Evolutionary conservation across 2,329 filamentous ascomycete genomes (phyloP).

Genomic region (Pseudocercospora musae): DNA sequence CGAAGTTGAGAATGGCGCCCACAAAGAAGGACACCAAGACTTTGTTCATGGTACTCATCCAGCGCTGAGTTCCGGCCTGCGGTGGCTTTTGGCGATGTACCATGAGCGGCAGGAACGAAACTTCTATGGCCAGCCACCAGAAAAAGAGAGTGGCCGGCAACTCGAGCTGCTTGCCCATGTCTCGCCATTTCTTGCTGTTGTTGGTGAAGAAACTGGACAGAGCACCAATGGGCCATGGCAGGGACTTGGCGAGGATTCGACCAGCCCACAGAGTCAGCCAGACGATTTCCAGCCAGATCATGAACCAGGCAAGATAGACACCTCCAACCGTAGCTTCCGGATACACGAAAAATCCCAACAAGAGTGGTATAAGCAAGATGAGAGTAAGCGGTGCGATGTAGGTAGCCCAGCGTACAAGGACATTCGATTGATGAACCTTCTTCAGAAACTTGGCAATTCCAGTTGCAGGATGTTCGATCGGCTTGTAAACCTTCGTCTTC

Average conservation of each 20-base stretch:
- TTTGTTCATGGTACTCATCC: slow-evolving; percentile 80
- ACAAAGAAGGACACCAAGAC: slow-evolving; percentile 84
- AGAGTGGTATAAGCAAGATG: slow-evolving; percentile 64
- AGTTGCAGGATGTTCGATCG: slow-evolving; percentile 60
- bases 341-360: slow-evolving; percentile 61
- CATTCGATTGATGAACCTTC: slow-evolving; percentile 61
- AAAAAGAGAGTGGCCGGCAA: slow-evolving; percentile 82
- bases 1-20: slow-evolving; percentile 72
- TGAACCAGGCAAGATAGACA: slow-evolving; percentile 82
- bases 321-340: slow-evolving; percentile 61
- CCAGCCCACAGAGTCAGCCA: slow-evolving; percentile 89
- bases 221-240: slow-evolving; percentile 60
- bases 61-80: slow-evolving; percentile 50
- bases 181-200: slow-evolving; percentile 88
- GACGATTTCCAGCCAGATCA: slow-evolving; percentile 89
- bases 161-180: slow-evolving; percentile 81
- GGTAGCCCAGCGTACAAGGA: slow-evolving; percentile 65
- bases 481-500: slow-evolving; percentile 61
- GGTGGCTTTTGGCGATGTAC: slow-evolving; percentile 58
- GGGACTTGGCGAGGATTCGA: slow-evolving; percentile 58
- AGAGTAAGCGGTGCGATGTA: slow-evolving; percentile 66
- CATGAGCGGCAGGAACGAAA: slow-evolving; percentile 83
- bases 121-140: slow-evolving; percentile 83
- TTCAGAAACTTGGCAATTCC: slow-evolving; percentile 63
- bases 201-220: slow-evolving; percentile 76